Conservation (phyloP, 305 asterid species). For the Vinca major region DNA sequence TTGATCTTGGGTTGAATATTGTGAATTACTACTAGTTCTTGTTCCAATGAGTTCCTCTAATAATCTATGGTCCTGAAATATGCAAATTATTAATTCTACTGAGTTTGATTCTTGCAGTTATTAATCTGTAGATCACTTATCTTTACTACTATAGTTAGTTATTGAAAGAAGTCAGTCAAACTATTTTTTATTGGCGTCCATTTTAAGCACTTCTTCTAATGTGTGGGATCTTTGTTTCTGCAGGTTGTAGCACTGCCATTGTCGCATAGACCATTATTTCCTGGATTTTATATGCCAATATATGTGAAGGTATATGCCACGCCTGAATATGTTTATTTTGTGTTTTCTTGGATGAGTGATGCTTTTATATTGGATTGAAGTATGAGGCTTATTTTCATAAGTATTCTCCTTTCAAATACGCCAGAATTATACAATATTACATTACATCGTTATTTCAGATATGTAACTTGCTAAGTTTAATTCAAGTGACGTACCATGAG, state of each 20-base stretch:
- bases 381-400: neutral
- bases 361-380: neutral
- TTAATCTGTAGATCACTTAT: neutral
- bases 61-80: too few relatives aligned
- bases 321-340: neutral
- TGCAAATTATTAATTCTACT: neutral
- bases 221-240: conserved; percentile 6
- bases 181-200: neutral
- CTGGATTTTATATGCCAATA: conserved; percentile 95
- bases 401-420: neutral
- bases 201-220: neutral
- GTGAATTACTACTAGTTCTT: neutral
- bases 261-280: conserved; percentile 76
- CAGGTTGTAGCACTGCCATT: conserved; percentile 81
- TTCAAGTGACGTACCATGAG: neutral
- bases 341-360: conserved; percentile 8
- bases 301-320: conserved; percentile 79
- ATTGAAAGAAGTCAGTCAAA: neutral
- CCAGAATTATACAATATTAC: neutral
- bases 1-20: neutral
- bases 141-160: neutral
- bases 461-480: neutral
- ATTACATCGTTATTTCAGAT: neutral
- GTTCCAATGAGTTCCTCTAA: neutral
- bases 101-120: neutral